Conservation (phyloP, 495 filamentous ascomycete genomes). For the Hypoxylon fragiforme region DNA sequence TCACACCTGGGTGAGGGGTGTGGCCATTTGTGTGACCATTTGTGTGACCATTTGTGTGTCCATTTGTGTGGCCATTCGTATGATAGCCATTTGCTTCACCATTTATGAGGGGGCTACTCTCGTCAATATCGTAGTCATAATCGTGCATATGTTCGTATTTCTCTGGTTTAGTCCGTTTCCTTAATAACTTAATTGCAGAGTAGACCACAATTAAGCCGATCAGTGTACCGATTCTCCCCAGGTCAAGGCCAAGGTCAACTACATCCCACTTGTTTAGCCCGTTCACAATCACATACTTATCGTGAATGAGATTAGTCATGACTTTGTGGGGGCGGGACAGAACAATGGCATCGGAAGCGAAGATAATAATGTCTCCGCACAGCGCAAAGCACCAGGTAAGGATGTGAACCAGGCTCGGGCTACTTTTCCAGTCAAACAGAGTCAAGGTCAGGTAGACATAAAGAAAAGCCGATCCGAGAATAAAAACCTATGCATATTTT, state of each 20-base stretch:
- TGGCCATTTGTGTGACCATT: conserved; percentile 40
- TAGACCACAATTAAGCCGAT: conserved; percentile 48
- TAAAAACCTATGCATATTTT: conserved; percentile 66
- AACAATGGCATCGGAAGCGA: conserved; percentile 63
- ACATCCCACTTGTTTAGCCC: conserved; percentile 50
- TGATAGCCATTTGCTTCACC: conserved; percentile 37
- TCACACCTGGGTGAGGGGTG: conserved; percentile 24
- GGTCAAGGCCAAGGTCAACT: conserved; percentile 52
- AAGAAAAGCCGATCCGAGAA: conserved; percentile 66
- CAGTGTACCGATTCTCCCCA: conserved; percentile 46
- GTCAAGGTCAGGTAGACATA: conserved; percentile 70
- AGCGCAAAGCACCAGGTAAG: conserved; percentile 72
- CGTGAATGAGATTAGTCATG: conserved; percentile 23
- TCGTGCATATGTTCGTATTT: conserved; percentile 46
- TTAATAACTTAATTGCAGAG: conserved; percentile 34
- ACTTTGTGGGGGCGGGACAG: conserved; percentile 63
- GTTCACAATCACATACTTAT: conserved; percentile 24
- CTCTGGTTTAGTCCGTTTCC: conserved; percentile 37
- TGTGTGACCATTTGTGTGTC: conserved; percentile 40
- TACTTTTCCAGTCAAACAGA: conserved; percentile 74
- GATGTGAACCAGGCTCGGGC: conserved; percentile 73
- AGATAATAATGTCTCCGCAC: conserved; percentile 67
- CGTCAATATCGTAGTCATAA: conserved; percentile 48
- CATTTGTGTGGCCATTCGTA: conserved; percentile 38
- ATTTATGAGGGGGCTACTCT: conserved; percentile 55